Base-by-base conservation (phyloP, 108 stramenopile species). In the Heterococcus sp. region DNA sequence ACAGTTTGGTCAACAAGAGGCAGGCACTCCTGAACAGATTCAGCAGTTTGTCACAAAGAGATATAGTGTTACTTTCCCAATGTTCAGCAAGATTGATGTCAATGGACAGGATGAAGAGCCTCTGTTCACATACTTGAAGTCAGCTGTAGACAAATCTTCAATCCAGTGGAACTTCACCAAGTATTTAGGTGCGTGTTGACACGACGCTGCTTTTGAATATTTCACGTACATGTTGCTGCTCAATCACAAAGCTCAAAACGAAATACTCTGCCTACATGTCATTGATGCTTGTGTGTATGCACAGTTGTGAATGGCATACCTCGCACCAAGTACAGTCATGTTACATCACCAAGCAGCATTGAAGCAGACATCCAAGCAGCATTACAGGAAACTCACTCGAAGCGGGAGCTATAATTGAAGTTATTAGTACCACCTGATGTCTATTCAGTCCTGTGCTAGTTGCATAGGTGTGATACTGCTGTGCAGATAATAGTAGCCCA, bases 101-200 rank as follows among this genome's bases (percentile, higher is more conserved):
- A 80, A 80, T 66, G 79, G 79, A n/a, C 38, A 74, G 2, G 14
- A 30, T 14, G 63, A 58, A 2, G 33, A 74, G n/a, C 79, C 79
- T 11, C 31, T 80, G 0, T 80, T 80, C 34, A 32, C 79, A 34
- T 80, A 65, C 71, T 72, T 80, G 29, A 80, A 80, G 79, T 65
- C 40, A 2, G 71, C 79, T 5, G 66, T 72, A 65, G 79, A 72
- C 11, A 65, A 29, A 36, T 8, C 14, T 8, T 38, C 72, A 4
- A 11, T 29, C 14, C 38, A 71, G 26, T 80, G 79, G 79, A 80
- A 80, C 37, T 80, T 80, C 58, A 39, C 34, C 71, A 80, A 80
- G 65, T 80, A 73, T 39, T 58, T 58, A 58, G 46, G 46, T 58
- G 46, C 8, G 46, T 21, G 46, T 21, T 58, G 46, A 58, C 21